phyloP scores from a whole-genome alignment of 352 stramenopile species.

The Globisporangium rhizosaccharum region DNA sequence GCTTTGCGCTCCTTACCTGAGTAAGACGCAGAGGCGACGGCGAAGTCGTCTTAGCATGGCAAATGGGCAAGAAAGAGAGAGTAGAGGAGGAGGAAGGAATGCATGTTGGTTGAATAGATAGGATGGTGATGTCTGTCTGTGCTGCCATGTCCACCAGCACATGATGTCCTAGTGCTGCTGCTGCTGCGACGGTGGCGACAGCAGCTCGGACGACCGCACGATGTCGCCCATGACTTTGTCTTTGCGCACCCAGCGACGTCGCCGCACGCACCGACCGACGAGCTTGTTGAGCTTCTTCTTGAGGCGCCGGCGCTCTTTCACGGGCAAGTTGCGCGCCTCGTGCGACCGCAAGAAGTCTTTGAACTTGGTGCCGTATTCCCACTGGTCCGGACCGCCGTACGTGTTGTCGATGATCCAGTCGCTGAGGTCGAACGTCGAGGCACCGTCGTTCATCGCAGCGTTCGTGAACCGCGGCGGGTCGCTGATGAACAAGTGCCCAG shows the following conservation, averaged over 20 bases:
- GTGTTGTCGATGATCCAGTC: conserved; percentile 77
- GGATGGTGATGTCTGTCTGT: not conserved
- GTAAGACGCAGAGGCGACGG: too few species aligned
- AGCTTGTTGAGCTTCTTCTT: conserved; percentile 84
- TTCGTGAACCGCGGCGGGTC: conserved; percentile 79
- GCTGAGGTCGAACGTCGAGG: conserved; percentile 50
- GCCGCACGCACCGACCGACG: conserved; percentile 70
- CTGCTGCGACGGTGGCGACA: not conserved
- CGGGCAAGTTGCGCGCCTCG: conserved; percentile 32
- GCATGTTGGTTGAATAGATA: not conserved
- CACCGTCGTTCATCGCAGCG: conserved; percentile 61
- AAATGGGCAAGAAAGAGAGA: not conserved
- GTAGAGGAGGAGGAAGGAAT: not conserved
- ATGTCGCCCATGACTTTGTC: conserved; percentile 50
- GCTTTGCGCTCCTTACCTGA: conserved; percentile 66
- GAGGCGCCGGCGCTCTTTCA: conserved; percentile 56
- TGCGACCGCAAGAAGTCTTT: conserved; percentile 73
- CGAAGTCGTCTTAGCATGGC: too few species aligned
- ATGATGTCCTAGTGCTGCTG: not conserved
- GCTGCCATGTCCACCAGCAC: not conserved
- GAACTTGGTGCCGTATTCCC: conserved; percentile 84
- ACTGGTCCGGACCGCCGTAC: conserved; percentile 69
- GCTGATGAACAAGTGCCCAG: conserved; percentile 70
- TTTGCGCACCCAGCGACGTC: conserved; percentile 73
- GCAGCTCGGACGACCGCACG: conserved; percentile 1